These are phyloP conservation scores for Thelonectria discophora DNA, from an alignment of 2,329 filamentous ascomycete species.

Conservation along the genomic window DNA sequence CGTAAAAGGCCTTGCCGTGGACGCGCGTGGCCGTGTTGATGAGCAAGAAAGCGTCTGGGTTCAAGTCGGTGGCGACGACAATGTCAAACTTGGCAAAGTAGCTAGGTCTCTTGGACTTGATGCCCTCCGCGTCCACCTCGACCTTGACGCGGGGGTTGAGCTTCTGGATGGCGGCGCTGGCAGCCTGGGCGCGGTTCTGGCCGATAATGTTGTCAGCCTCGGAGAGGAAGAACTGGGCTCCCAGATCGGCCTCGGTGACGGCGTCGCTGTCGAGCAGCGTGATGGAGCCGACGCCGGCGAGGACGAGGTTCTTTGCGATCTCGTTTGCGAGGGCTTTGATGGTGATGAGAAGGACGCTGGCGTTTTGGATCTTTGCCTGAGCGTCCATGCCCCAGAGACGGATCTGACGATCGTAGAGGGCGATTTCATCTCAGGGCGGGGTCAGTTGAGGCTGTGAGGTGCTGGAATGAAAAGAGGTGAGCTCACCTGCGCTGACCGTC, in stretches of 20 bases:
- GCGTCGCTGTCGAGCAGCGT: slow-evolving; percentile 83
- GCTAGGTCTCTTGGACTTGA: slow-evolving; percentile 72
- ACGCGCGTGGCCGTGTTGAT: slow-evolving; percentile 90
- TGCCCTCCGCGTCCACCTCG: slow-evolving; percentile 72
- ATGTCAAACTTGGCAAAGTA: slow-evolving; percentile 86
- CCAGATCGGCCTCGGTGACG: slow-evolving; percentile 82
- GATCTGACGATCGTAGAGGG: slow-evolving; percentile 96
- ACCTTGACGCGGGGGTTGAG: slow-evolving; percentile 90
- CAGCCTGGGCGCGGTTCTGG: slow-evolving; percentile 84
- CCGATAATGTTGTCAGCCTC: slow-evolving; percentile 73
- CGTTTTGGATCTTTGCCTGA: slow-evolving; percentile 89
- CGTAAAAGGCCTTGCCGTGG: slow-evolving; percentile 84
- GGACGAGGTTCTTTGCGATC: slow-evolving; percentile 95
- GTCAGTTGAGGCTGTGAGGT: slow-evolving; percentile 21
- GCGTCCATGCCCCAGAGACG: slow-evolving; percentile 96
- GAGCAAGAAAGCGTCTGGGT: slow-evolving; percentile 75
- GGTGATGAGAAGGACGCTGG: slow-evolving; percentile 88
- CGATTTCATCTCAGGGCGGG: slow-evolving; percentile 79
- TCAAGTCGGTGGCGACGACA: slow-evolving; percentile 88
- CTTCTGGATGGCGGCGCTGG: slow-evolving; percentile 78
- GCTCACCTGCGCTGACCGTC: slow-evolving; percentile 48
- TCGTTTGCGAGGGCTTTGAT: slow-evolving; percentile 91
- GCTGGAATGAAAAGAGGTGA: not conserved
- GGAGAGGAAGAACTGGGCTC: slow-evolving; percentile 82
- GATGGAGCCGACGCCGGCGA: slow-evolving; percentile 89